phyloP scores from a whole-genome alignment of 306 rosid species.

The Gillenia trifoliata region DNA sequence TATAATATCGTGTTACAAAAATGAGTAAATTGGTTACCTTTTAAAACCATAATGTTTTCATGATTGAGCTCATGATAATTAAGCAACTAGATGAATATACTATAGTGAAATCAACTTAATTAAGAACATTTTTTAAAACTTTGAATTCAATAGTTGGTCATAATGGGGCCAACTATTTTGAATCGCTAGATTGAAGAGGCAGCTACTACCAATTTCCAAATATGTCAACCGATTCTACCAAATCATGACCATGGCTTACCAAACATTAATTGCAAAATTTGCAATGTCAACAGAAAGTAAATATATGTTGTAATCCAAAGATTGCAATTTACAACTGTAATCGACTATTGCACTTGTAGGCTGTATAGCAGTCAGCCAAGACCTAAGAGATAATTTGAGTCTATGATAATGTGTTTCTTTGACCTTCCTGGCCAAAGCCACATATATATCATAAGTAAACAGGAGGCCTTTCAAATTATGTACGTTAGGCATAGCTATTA shows the following conservation, averaged over 20 bases:
- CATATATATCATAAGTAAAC: background rate
- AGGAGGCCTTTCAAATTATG: background rate
- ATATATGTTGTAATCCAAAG: slow-evolving; percentile 19
- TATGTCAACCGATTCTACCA: slow-evolving; percentile 52
- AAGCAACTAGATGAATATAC: background rate
- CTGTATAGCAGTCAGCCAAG: background rate
- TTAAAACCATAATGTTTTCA: background rate
- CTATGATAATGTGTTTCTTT: background rate
- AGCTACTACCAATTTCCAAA: slow-evolving; percentile 25
- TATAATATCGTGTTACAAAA: too few species aligned
- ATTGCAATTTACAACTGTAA: slow-evolving; percentile 39
- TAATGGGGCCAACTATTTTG: slow-evolving; percentile 32
- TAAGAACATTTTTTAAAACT: background rate
- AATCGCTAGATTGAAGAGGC: slow-evolving; percentile 25
- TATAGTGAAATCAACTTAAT: background rate
- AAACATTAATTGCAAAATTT: slow-evolving; percentile 16
- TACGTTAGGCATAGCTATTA: background rate
- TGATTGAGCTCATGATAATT: background rate
- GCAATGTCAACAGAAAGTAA: slow-evolving; percentile 33
- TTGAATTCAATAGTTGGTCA: slow-evolving; percentile 19
- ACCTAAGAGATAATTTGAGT: background rate
- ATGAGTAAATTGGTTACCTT: too few species aligned
- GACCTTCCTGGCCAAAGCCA: background rate
- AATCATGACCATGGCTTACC: slow-evolving; percentile 44
- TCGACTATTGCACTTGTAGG: slow-evolving; percentile 10